Base-by-base conservation (phyloP, 345 rosid genomes). In the Capsella bursapastoris region DNA sequence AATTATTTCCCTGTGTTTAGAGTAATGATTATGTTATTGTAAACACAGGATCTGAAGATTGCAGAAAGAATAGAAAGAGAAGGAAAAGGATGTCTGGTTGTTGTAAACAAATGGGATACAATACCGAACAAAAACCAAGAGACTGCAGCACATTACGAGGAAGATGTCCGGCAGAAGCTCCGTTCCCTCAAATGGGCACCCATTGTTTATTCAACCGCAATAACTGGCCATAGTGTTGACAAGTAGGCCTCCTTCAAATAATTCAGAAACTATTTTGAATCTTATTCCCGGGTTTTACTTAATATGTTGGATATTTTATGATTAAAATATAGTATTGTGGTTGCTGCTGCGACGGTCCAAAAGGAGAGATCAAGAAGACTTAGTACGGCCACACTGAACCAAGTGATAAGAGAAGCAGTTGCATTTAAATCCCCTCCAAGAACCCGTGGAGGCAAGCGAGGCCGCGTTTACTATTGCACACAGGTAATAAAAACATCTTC, bases 71-170 rank as follows among this genome's bases (percentile, higher is more conserved):
- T 94, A 48, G 97, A 89, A 77, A 82, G 83, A 80, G 98, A 89
- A 85, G 98, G 97, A 57, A 94, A 91, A 77, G 98, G 96, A 61
- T 94, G 98, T 80, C 81, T 89, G 41, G 85, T 94, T 38, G 98
- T 94, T 56, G 96, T 94, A n/a, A 94, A 94, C 85, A 94, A 91
- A 82, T 94, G 97, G 98, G 98, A 94, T 76, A 94, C 97, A 25
- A 87, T 94, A 78, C 96, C 96, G 10, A 89, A 91, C 82, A 94
- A 91, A 80, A 91, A 86, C 82, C 94, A 89, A 83, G 82, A 89
- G 77, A 86, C 87, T 44, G 87, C 96, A 49, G 77, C 84, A 44
- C 78, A 80, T 79, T 94, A 91, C 65, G 98, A 91, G 85, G 86
- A 88, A 29, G 98, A 94, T 84, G 90, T 94, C 34, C 82, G 98